phyloP scores from a whole-genome alignment of 208 protist genomes.

The Porcisia hertigi region DNA sequence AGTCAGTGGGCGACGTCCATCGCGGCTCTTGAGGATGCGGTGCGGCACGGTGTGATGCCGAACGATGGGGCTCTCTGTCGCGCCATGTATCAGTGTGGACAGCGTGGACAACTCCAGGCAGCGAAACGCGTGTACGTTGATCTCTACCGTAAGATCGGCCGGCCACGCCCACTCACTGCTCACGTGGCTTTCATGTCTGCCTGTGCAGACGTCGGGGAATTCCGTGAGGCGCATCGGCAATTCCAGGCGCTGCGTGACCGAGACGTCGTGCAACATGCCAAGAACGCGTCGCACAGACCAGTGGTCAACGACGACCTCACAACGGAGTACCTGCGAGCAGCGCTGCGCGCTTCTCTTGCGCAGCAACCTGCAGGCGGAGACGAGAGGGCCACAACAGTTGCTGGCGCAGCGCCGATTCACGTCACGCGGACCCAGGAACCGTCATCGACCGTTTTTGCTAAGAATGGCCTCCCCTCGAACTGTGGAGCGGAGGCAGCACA shows the following conservation, averaged over 20 bases:
- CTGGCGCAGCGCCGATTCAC: not conserved
- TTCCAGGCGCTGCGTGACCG: conserved; percentile 36
- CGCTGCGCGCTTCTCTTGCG: conserved; percentile 33
- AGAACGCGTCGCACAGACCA: conserved; percentile 36
- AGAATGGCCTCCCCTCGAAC: not conserved
- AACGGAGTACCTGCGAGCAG: conserved; percentile 65
- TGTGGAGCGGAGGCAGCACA: not conserved
- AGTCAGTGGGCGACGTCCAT: conserved; percentile 57
- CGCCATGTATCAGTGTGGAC: conserved; percentile 57
- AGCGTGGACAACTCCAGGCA: conserved; percentile 35
- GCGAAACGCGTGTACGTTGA: conserved; percentile 52
- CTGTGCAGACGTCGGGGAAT: conserved; percentile 53
- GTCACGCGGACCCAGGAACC: not conserved
- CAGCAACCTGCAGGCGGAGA: not conserved
- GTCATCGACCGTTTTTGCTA: not conserved
- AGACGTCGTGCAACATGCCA: conserved; percentile 31
- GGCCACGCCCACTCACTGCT: conserved; percentile 43
- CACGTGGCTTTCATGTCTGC: conserved; percentile 71
- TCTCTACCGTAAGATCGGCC: conserved; percentile 44
- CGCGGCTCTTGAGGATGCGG: conserved; percentile 51
- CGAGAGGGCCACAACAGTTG: not conserved
- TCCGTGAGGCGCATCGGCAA: conserved; percentile 46
- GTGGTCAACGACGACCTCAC: conserved; percentile 62
- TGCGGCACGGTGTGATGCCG: conserved; percentile 45
- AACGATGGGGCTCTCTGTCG: conserved; percentile 51